Percentiles rank a stretch among this genome's conserved stretches.
Evolutionary conservation across 2,329 filamentous ascomycete species (phyloP).

Genomic region (Akanthomyces uredinophilus): DNA sequence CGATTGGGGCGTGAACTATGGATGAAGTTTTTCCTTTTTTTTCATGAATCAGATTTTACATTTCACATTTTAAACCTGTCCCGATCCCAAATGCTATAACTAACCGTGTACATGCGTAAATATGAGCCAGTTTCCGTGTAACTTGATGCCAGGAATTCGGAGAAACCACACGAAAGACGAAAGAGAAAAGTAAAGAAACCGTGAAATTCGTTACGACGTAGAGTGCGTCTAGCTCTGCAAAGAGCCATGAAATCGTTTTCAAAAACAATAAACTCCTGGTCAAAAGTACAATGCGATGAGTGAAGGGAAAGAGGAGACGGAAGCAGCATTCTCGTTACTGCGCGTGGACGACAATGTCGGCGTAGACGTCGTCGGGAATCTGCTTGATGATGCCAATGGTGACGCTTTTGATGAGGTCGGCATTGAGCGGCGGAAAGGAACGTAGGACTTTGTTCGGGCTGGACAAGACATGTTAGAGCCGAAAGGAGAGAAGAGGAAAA

Average conservation of each 20-base stretch:
- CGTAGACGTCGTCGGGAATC: slow-evolving; percentile 86
- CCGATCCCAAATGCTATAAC: background rate
- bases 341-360: slow-evolving; percentile 83
- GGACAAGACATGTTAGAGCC: slow-evolving; percentile 35
- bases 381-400: slow-evolving; percentile 83
- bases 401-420: slow-evolving; percentile 76
- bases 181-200: background rate
- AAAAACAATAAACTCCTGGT: background rate
- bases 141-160: background rate
- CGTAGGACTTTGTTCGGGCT: slow-evolving; percentile 92
- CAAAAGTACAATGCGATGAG: background rate
- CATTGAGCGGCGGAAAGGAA: slow-evolving; percentile 78
- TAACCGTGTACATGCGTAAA: background rate
- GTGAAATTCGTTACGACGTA: slow-evolving; percentile 3
- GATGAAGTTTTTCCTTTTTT: background rate
- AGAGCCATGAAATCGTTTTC: background rate
- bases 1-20: background rate
- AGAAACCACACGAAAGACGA: background rate
- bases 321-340: slow-evolving; percentile 40
- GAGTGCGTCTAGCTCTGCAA: background rate
- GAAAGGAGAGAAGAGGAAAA: too few relatives aligned
- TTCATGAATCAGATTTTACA: background rate
- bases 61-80: background rate
- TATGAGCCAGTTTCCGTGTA: background rate
- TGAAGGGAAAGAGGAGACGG: background rate